Evolutionary conservation across 2,329 filamentous ascomycete genomes (phyloP).

Genomic region (Aspergillus piperis): DNA sequence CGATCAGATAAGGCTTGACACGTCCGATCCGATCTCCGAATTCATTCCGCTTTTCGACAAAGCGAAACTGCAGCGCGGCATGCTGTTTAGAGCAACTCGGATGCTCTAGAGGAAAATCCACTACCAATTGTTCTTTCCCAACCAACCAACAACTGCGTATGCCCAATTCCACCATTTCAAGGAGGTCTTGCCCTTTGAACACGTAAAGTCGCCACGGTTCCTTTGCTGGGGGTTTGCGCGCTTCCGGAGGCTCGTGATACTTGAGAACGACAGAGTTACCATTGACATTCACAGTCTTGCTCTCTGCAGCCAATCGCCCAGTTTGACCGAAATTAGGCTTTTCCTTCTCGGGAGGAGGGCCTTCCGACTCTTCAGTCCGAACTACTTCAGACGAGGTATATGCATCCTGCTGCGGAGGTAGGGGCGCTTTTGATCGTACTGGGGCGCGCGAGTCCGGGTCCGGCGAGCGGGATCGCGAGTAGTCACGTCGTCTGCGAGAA

Average conservation of each 20-base stretch:
- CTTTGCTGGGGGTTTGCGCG: slow-evolving; percentile 77
- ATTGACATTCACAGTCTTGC: slow-evolving; percentile 69
- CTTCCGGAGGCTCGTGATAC: slow-evolving; percentile 93
- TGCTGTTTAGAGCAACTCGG: slow-evolving; percentile 95
- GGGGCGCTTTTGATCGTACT: slow-evolving; percentile 41
- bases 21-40: slow-evolving; percentile 79
- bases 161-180: slow-evolving; percentile 78
- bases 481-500: slow-evolving; percentile 26
- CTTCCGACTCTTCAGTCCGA: slow-evolving; percentile 23
- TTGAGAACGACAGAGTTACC: slow-evolving; percentile 77
- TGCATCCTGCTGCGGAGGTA: slow-evolving; percentile 50
- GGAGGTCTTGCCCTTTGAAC: slow-evolving; percentile 78
- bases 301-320: slow-evolving; percentile 81
- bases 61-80: slow-evolving; percentile 89
- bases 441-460: slow-evolving; percentile 30
- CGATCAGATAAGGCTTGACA: slow-evolving; percentile 86
- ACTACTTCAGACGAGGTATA: slow-evolving; percentile 40
- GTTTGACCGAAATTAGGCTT: slow-evolving; percentile 84
- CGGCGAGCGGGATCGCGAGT: slow-evolving; percentile 31
- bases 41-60: slow-evolving; percentile 79
- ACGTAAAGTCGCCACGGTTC: slow-evolving; percentile 88
- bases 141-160: slow-evolving; percentile 86
- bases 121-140: slow-evolving; percentile 76
- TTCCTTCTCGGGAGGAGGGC: slow-evolving; percentile 57
- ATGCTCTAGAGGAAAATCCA: slow-evolving; percentile 82